A percentile compares a stretch with the other conserved stretches of the same genome.
Evolutionary conservation across 495 filamentous ascomycete genomes (phyloP).

Genomic region (Penicillium bialowiezense): DNA sequence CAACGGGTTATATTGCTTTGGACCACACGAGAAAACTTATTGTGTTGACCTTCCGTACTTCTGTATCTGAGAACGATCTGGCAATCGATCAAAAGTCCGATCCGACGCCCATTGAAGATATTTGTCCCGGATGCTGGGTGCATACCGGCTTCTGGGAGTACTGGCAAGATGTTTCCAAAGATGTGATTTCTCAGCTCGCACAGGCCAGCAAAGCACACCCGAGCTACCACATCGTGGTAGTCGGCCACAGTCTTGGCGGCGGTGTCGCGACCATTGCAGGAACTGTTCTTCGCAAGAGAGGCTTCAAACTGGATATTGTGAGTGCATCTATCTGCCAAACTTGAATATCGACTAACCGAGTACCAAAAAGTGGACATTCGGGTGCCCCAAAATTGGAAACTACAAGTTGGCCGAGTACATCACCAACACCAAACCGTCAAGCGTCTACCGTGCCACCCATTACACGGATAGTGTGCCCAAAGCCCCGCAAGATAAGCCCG

Average conservation of each 20-base stretch:
- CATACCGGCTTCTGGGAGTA: conserved; percentile 51
- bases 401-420: conserved; percentile 50
- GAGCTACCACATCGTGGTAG: conserved; percentile 48
- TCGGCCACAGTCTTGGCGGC: conserved; percentile 64
- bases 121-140: conserved; percentile 48
- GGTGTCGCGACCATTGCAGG: conserved; percentile 59
- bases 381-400: conserved; percentile 62
- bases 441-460: conserved; percentile 63
- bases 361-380: conserved; percentile 54
- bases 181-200: conserved; percentile 33
- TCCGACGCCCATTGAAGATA: not conserved
- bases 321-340: not conserved
- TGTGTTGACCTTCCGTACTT: not conserved
- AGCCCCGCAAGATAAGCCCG: conserved; percentile 46
- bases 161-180: conserved; percentile 40
- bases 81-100: not conserved
- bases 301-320: conserved; percentile 28
- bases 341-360: not conserved
- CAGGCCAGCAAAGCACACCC: conserved; percentile 39
- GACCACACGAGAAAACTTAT: not conserved
- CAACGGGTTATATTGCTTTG: not conserved
- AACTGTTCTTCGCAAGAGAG: conserved; percentile 48
- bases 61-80: not conserved
- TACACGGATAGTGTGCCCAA: conserved; percentile 60
- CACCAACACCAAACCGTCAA: conserved; percentile 29